Conservation (phyloP, 495 filamentous ascomycete genomes). For the Daldinia childiae region DNA sequence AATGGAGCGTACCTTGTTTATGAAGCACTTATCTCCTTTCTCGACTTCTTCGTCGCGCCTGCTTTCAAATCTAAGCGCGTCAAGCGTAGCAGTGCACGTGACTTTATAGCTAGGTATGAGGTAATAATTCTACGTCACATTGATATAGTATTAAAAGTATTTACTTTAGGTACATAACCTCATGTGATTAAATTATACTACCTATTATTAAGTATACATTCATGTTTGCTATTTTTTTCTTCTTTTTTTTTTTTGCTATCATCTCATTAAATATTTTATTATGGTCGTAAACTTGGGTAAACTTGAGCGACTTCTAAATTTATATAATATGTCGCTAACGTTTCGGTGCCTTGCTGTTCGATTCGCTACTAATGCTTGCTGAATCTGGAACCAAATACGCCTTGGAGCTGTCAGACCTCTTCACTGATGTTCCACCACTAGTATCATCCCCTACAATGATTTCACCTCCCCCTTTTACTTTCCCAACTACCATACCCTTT, state of each 20-base stretch:
- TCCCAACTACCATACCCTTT: conserved; percentile 97
- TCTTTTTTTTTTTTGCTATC: not conserved
- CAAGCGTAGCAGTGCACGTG: conserved; percentile 16
- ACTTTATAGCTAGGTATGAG: not conserved
- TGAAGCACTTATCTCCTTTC: not conserved
- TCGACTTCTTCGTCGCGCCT: conserved; percentile 12
- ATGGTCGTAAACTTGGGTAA: conserved; percentile 2
- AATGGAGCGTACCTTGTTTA: not conserved
- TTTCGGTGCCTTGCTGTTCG: conserved; percentile 30
- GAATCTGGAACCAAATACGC: conserved; percentile 24
- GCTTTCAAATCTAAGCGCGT: conserved; percentile 24
- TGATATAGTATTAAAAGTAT: not conserved
- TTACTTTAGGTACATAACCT: not conserved
- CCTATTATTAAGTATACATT: not conserved
- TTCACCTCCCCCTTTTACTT: conserved; percentile 85
- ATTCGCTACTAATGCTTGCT: conserved; percentile 30
- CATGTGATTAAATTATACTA: too few relatives aligned
- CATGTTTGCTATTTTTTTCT: not conserved
- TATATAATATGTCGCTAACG: conserved; percentile 9
- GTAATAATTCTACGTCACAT: not conserved
- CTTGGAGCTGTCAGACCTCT: conserved; percentile 15
- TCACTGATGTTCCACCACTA: conserved; percentile 51
- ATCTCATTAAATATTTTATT: not conserved
- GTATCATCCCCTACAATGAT: conserved; percentile 85
- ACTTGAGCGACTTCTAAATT: not conserved